Evolutionary conservation across 2,329 filamentous ascomycete genomes (phyloP), one percentile per base, ranked within the genome.

Genomic region (Colletotrichum falcatum): DNA sequence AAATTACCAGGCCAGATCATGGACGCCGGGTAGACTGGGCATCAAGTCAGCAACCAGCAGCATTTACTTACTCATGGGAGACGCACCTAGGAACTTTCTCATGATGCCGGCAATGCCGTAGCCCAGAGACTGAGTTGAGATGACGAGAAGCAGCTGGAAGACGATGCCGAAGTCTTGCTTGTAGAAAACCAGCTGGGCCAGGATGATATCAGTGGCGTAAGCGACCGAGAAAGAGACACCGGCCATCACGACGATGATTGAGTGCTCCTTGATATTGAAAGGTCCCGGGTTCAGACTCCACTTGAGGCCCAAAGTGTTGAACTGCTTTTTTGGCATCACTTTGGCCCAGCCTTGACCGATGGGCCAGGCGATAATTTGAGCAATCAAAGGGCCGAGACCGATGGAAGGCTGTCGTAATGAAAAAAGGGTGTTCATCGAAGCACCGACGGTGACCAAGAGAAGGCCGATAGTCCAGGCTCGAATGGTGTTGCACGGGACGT

Each of bases 1-100:
- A 94, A 82, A 60, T 89, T 91, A 2, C 83, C 85, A 0, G 92
- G 92, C 91, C 91, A 94, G 69, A 94, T 92, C 90, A 94, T 92
- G 12, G 91, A 88, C 0, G 90, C 89, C 4, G 88, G 89, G 74
- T 90, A 89, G 14, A 89, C 86, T 88, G 65, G 12, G 11, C 20
- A 0, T 2, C 2, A 16, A 12, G 20, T 72, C 48, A 72, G 70
- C 33, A 26, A 51, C 39, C 23, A 2, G 23, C 48, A 2, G 12
- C 16, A 26, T 51, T 11, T 14, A 6, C n/a, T 55, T 20, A 60
- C 30, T 11, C 26, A 49, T n/a, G 6, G 35, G 8, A 1, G n/a
- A 73, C 84, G 72, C 71, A 88, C 87, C 87, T 20, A 92, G 78
- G 75, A 90, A 91, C 72, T 86, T 87, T 66, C 89, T 85, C 82